Percentiles rank a stretch among this genome's conserved stretches.
These are phyloP conservation scores for Alnus rubra DNA, from an alignment of 306 rosid species.

Conservation along the genomic window DNA sequence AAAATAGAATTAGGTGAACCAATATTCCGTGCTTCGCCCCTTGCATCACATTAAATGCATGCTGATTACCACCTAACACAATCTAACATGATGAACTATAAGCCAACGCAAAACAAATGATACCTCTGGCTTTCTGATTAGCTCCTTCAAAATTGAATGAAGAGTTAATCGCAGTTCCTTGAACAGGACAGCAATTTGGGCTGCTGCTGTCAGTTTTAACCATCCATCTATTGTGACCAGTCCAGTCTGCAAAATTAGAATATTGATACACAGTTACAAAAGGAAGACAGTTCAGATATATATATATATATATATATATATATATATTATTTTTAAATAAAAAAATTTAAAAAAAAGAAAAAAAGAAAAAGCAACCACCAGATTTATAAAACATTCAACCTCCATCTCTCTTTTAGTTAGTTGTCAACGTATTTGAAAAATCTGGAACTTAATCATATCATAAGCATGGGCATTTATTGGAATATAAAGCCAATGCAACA, in stretches of 20 bases:
- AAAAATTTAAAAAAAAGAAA: too few relatives aligned
- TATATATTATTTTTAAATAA: too few relatives aligned
- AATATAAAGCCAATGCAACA: neutral
- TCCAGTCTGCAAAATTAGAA: constrained; percentile 58
- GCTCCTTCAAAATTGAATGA: constrained; percentile 75
- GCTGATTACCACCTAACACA: neutral
- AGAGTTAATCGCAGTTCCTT: constrained; percentile 83
- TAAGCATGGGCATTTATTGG: constrained; percentile 1
- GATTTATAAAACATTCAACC: neutral
- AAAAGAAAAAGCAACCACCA: neutral
- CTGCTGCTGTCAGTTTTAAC: constrained; percentile 91
- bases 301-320: too few relatives aligned
- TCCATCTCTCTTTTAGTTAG: constrained; percentile 1
- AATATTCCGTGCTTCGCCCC: too few relatives aligned
- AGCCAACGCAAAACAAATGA: constrained; percentile 20
- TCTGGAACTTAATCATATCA: neutral
- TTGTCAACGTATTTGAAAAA: neutral
- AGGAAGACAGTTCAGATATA: neutral
- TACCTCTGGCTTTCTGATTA: constrained; percentile 88
- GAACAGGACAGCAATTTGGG: constrained; percentile 93
- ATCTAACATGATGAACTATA: constrained; percentile 15
- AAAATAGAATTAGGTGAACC: too few relatives aligned
- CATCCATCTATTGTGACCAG: constrained; percentile 83
- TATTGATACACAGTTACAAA: neutral
- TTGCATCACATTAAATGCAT: too few relatives aligned